Evolutionary conservation across 768 basidiomycete species (phyloP), one percentile per base, ranked within the genome.

Genomic region (Lactifluus echinatus): DNA sequence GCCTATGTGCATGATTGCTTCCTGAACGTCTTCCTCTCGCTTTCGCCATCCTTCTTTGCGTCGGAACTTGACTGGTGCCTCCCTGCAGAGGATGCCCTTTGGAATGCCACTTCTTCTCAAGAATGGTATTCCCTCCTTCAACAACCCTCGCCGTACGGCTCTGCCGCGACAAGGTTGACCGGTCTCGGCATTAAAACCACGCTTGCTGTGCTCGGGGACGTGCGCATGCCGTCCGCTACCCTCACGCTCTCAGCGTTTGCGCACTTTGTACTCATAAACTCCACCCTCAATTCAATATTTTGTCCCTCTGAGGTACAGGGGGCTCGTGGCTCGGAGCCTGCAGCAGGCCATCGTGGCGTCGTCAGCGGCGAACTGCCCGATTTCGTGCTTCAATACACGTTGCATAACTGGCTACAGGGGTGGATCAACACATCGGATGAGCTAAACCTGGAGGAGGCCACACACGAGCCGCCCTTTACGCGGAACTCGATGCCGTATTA

Each of bases 341-440:
- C 46, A 19, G n/a, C 39, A 14, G 50, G 43, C 24, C 21, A 24
- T n/a, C 24, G 47, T n/a, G 53, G 59, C 1, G 36, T n/a, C 14
- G 12, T 47, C 23, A 4, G 37, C 19, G 37, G 26, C 29, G 54
- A 60, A 50, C 56, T 57, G 46, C 60, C 68, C 43, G 55, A 67
- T 23, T 57, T 73, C 58, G 63, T 67, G 19, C 69, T 73, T 29
- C 78, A 81, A 62, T 74, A 71, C 60, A 71, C 75, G 5, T 68
- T 82, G 14, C 77, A 80, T 58, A 79, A 77, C 60, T 81, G 79
- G 79, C 67, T 79, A 34, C 74, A 75, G 50, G 72, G 74, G 60
- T 80, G 79, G 79, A 63, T 71, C 46, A 24, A 50, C 36, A 54
- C 56, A 3, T 43, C 56, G 11, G 50, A 61, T 23, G 53, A 65